phyloP scores from a whole-genome alignment of 495 filamentous ascomycete species.

The Podospora sp. region DNA sequence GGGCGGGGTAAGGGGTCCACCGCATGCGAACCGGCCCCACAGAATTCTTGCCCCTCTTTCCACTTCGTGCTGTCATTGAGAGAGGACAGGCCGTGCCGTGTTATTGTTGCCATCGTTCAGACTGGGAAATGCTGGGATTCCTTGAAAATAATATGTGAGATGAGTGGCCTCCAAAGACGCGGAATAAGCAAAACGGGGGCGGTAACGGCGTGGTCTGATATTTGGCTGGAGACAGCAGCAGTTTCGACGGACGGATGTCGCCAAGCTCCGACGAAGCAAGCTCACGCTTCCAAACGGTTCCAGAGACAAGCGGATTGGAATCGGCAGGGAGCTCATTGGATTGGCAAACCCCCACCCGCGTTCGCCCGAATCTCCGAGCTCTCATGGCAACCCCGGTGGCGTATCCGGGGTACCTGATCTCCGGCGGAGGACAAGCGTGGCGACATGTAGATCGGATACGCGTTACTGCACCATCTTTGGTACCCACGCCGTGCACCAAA shows the following conservation, averaged over 20 bases:
- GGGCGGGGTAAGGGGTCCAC: background rate
- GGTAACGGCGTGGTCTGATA: background rate
- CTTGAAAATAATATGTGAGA: too few relatives aligned
- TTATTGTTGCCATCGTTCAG: background rate
- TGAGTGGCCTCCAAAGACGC: background rate
- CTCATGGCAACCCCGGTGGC: background rate
- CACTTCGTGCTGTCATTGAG: background rate
- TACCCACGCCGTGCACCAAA: background rate
- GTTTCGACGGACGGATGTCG: background rate
- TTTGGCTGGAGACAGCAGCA: background rate
- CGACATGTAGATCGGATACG: constrained; percentile 4
- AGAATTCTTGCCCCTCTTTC: background rate
- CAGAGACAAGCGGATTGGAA: constrained; percentile 13
- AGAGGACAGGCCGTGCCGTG: background rate
- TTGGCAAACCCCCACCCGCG: constrained; percentile 18
- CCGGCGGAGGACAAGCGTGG: background rate
- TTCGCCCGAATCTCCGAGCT: constrained; percentile 17
- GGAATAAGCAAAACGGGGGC: background rate
- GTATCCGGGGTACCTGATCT: constrained; percentile 11
- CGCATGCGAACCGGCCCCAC: background rate
- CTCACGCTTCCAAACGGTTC: constrained; percentile 16
- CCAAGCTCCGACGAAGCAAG: constrained; percentile 6
- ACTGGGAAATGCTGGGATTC: too few relatives aligned
- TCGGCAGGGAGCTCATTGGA: constrained; percentile 14
- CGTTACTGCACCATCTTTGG: constrained; percentile 11